Evolutionary conservation across 1,284 basidiomycete species (phyloP), one percentile per base, ranked within the genome.

Genomic region (Vanrija pseudolonga): DNA sequence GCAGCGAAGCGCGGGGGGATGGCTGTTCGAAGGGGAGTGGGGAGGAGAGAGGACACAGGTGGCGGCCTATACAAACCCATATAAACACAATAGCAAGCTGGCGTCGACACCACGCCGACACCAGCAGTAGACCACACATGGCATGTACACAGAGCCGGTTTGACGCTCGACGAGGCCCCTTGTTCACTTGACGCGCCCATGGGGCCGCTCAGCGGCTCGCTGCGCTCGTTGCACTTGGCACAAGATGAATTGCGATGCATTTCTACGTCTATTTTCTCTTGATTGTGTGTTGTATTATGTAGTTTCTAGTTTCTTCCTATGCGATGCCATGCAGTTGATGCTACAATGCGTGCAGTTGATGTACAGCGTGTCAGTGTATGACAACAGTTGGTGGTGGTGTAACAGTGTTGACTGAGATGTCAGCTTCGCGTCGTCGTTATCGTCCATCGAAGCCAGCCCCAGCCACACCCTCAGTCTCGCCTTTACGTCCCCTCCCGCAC

Each of bases 401-500:
- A n/a, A 19, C n/a, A 44, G 17, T 22, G 24, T 23, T 20, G 42
- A 20, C 18, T 20, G 24, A 8, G 24, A 24, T 24, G 42, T 17
- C 18, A 44, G 22, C 22, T 11, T n/a, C 32, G 12, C 32, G 32
- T 12, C 32, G 2, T 4, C 32, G 32, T 12, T 8, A 12, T 5
- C 12, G 18, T 7, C n/a, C n/a, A n/a, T n/a, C 14, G 7, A 15
- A n/a, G 42, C 20, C 42, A 23, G 20, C 17, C 20, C n/a, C 24
- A 22, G 15, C 20, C 42, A 26, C 28, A 50, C 64, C 62, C 64
- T 66, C 64, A 66, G 64, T 55, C 62, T 66, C 64, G 64, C 64
- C 64, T 66, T 66, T 45, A 45, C 39, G 32, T 55, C 63, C 61
- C 52, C 64, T 57, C 55, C 36, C 61, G 51, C 61, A 61, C 67